Percentiles rank a stretch among this genome's conserved stretches.
Conservation (phyloP, 2,329 filamentous ascomycete genomes). For the Camptophora hylomeconis region DNA sequence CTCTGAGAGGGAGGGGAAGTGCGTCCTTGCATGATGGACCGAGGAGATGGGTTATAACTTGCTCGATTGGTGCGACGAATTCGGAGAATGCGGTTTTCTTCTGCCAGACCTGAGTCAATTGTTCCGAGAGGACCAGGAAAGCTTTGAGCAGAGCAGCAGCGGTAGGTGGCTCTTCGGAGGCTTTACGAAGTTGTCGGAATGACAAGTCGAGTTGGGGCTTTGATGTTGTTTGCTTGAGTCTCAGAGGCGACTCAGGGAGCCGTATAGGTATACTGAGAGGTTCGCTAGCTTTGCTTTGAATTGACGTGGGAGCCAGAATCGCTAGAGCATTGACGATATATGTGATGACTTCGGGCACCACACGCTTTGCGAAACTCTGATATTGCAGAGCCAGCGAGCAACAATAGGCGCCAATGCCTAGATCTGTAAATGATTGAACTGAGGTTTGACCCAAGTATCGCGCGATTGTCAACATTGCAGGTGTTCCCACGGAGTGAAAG, state of each 20-base stretch:
- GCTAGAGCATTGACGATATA: conserved; percentile 65
- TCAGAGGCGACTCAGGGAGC: conserved; percentile 34
- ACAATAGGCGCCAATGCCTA: conserved; percentile 65
- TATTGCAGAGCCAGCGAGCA: conserved; percentile 69
- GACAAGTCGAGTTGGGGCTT: conserved; percentile 38
- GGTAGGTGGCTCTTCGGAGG: conserved; percentile 4
- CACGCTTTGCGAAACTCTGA: conserved; percentile 70
- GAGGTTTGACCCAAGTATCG: conserved; percentile 71
- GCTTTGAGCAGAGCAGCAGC: conserved; percentile 9
- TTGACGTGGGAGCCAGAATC: conserved; percentile 37
- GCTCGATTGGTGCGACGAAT: conserved; percentile 55
- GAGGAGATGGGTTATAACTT: conserved; percentile 46
- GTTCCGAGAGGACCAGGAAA: conserved; percentile 51
- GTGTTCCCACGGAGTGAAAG: conserved; percentile 90
- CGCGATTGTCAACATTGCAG: conserved; percentile 71
- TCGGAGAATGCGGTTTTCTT: conserved; percentile 63
- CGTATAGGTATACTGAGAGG: conserved; percentile 10
- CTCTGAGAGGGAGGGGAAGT: conserved; percentile 27
- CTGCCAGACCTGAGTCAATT: conserved; percentile 60
- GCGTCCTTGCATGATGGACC: conserved; percentile 27
- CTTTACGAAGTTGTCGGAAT: conserved; percentile 43
- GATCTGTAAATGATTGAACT: conserved; percentile 51
- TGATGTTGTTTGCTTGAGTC: conserved; percentile 30
- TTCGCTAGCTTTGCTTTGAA: conserved; percentile 5
- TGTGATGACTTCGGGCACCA: conserved; percentile 76